Evolutionary conservation across 371 early-diverging fungal genomes (phyloP).

Genomic region (Amoeboaphelidium protococcarum): DNA sequence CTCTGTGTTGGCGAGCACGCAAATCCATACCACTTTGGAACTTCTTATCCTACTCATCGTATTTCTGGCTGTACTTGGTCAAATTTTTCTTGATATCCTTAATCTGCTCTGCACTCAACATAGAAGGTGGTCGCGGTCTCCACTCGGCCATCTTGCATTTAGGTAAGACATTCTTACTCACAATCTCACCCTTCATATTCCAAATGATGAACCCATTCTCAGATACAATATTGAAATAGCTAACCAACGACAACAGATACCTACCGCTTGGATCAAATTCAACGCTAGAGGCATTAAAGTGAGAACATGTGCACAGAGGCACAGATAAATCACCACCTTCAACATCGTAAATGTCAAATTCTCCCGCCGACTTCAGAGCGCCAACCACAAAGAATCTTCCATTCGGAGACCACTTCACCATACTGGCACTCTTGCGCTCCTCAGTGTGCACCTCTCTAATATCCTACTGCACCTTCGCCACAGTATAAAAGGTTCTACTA

Average conservation of each 20-base stretch:
- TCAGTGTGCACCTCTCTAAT: conserved; percentile 25
- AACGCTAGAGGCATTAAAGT: conserved; percentile 75
- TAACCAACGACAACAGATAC: conserved; percentile 58
- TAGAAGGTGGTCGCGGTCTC: conserved; percentile 74
- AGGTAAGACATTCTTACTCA: conserved; percentile 26
- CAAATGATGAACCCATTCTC: conserved; percentile 79
- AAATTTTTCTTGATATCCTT: conserved; percentile 73
- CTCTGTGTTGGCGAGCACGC: conserved; percentile 14
- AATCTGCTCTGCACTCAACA: conserved; percentile 39
- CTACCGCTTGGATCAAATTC: conserved; percentile 97
- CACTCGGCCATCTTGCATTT: conserved; percentile 64
- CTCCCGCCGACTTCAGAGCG: conserved; percentile 51
- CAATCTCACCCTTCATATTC: conserved; percentile 63
- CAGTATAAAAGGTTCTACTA: conserved; percentile 21
- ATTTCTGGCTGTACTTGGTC: conserved; percentile 51
- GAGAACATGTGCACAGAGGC: conserved; percentile 42
- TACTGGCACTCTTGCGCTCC: conserved; percentile 48
- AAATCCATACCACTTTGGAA: conserved; percentile 7
- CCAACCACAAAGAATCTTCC: conserved; percentile 77
- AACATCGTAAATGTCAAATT: conserved; percentile 76
- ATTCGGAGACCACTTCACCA: conserved; percentile 79
- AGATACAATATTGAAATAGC: conserved; percentile 33
- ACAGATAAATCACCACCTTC: conserved; percentile 62
- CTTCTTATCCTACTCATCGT: conserved; percentile 32
- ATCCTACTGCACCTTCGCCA: conserved; percentile 13